Percentiles rank a stretch among this genome's conserved stretches.
Conservation (phyloP, 345 rosid genomes). For the Rhodamnia argentea region DNA sequence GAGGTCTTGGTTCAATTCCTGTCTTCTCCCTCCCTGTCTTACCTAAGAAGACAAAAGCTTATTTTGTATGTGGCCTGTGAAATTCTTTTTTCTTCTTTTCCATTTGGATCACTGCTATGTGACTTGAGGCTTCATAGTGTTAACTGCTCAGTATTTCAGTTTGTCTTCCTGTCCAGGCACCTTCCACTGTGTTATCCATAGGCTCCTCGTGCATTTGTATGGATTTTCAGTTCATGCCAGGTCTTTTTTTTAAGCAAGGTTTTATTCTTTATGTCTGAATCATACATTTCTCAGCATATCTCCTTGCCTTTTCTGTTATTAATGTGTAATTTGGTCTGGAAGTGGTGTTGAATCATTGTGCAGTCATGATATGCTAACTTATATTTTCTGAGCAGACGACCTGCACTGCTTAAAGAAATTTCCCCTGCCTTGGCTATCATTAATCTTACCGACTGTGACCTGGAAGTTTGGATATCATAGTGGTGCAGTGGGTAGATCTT, state of each 20-base stretch:
- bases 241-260: neutral
- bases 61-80: neutral
- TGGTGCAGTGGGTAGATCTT: neutral
- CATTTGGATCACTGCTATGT: neutral
- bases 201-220: neutral
- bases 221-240: no score
- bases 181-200: neutral
- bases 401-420: neutral
- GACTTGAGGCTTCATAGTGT: neutral
- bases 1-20: neutral
- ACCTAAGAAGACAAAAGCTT: neutral
- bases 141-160: neutral
- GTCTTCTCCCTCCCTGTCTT: neutral
- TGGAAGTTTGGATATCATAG: neutral
- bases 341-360: neutral
- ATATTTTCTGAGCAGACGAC: neutral
- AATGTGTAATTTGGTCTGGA: neutral
- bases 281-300: neutral
- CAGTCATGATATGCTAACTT: neutral
- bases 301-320: neutral
- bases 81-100: neutral
- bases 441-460: neutral
- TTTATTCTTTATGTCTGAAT: neutral
- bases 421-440: neutral
- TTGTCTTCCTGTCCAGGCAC: neutral